Percentiles rank a stretch among this genome's conserved stretches.
Evolutionary conservation across 2,329 filamentous ascomycete species (phyloP).

Genomic region (Colletotrichum sp.): DNA sequence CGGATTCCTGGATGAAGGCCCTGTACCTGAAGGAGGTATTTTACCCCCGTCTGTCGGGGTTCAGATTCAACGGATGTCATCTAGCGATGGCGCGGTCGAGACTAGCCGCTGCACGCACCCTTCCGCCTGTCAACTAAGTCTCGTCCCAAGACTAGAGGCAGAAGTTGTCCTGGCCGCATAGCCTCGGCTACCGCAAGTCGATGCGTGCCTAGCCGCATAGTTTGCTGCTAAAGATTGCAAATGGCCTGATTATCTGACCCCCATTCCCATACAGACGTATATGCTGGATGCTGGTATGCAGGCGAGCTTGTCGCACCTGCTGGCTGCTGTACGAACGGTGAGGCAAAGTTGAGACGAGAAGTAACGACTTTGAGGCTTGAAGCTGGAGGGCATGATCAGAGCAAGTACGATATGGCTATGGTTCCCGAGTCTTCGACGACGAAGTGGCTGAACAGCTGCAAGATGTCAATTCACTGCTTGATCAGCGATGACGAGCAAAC

Average conservation of each 20-base stretch:
- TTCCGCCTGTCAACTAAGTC: constrained; percentile 1
- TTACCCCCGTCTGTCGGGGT: not conserved
- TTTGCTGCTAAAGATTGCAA: not conserved
- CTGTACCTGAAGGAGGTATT: not conserved
- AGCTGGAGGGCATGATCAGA: not conserved
- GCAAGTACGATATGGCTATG: not conserved
- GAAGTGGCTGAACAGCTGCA: not conserved
- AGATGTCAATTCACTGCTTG: not conserved
- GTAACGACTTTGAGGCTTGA: not conserved
- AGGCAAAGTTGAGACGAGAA: not conserved
- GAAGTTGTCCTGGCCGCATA: not conserved
- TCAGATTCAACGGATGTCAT: not conserved
- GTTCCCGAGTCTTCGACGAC: not conserved
- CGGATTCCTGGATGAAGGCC: not conserved
- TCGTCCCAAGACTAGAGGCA: not conserved
- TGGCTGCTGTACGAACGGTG: not conserved
- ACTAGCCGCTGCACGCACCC: not conserved
- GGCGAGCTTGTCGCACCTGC: not conserved
- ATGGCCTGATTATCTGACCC: constrained; percentile 13
- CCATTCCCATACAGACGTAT: not conserved
- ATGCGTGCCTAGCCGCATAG: not conserved
- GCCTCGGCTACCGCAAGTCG: not conserved
- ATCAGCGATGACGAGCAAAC: not conserved
- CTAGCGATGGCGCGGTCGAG: not conserved
- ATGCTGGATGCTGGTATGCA: not conserved